Evolutionary conservation across 2,329 filamentous ascomycete genomes (phyloP), one percentile per base, ranked within the genome.

Genomic region (Ophiostoma himal-ulmi): DNA sequence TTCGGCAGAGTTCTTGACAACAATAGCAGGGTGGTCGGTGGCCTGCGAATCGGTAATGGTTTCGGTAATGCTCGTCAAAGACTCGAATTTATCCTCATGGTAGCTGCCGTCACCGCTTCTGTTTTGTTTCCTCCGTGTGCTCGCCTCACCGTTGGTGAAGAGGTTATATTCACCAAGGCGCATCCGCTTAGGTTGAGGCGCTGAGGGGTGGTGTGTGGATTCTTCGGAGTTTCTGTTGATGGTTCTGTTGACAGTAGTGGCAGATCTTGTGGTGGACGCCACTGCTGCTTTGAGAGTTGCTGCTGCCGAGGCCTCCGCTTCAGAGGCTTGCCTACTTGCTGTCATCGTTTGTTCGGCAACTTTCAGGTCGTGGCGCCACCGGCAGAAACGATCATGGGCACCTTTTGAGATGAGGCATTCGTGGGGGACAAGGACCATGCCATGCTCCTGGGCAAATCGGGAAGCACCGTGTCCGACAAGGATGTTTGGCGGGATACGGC

Each of bases 401-500:
- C 88, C 90, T 69, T 86, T 88, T 3, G 94, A 96, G n/a, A 97
- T 84, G 22, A 99, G 83, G 62, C 84, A 84, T 62, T 95, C 91
- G 75, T 93, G 89, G 6, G 88, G 85, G n/a, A 93, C 83, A 13
- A 92, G 83, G 0, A 86, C 81, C 77, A 98, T 87, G 10, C 91
- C 89, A 74, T 93, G 86, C 71, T 94, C 89, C 72, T 87, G 86
- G 0, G 94, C 95, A 79, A 96, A 99, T n/a, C 90, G 86, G 62
- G 87, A 90, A 20, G 95, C 95, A 13, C 95, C 95, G 74, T 91
- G 84, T 44, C 93, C 92, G 13, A 96, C 91, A 1, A 99, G 85
- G 34, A 97, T 87, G 76, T 97, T 98, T 11, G 95, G 95, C 10
- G 96, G 94, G 4, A 99, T 93, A 70, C 95, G 89, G 70, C 91